These are phyloP conservation scores for Debaryomycetaceae sp. DNA, from an alignment of 1,139 yeast genomes.

Conservation along the genomic window DNA sequence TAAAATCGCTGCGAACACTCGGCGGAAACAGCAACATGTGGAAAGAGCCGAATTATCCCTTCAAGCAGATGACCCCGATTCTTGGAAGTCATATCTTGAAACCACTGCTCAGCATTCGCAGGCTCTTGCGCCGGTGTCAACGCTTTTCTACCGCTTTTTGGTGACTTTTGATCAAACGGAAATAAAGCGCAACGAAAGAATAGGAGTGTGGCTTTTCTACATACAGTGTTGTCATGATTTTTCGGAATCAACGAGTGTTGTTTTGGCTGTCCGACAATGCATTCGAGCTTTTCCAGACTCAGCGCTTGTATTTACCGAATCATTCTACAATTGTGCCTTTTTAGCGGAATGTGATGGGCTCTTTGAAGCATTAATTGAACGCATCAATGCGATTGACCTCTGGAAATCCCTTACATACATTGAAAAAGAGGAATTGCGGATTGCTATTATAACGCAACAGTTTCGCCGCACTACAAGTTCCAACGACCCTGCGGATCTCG, in stretches of 20 bases:
- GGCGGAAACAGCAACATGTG: slow-evolving; percentile 14
- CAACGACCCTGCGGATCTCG: slow-evolving; percentile 5
- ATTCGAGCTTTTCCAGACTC: slow-evolving; percentile 14
- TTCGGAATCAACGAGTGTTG: no score
- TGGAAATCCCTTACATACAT: slow-evolving; percentile 9
- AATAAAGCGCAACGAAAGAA: slow-evolving; percentile 10
- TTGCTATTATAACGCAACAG: slow-evolving; percentile 15
- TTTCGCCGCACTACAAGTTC: not conserved
- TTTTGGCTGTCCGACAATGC: slow-evolving; percentile 10
- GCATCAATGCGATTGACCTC: slow-evolving; percentile 10
- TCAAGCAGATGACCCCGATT: slow-evolving; percentile 6
- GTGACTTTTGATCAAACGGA: no score
- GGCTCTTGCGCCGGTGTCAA: slow-evolving; percentile 3
- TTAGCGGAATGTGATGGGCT: slow-evolving; percentile 5
- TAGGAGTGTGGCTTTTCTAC: slow-evolving; percentile 20
- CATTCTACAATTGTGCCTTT: slow-evolving; percentile 11
- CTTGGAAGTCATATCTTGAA: slow-evolving; percentile 25
- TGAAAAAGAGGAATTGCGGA: slow-evolving; percentile 27
- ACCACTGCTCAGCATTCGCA: slow-evolving; percentile 12
- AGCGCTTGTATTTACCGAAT: slow-evolving; percentile 20
- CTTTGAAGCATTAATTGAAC: slow-evolving; percentile 4
- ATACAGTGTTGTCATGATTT: slow-evolving; percentile 16
- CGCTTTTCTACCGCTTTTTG: slow-evolving; percentile 4
- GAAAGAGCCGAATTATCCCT: slow-evolving; percentile 14
- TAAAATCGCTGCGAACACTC: slow-evolving; percentile 20